Evolutionary conservation across 2,329 filamentous ascomycete species (phyloP), one percentile per base, ranked within the genome.

Genomic region (Mycocentrospora acerina): DNA sequence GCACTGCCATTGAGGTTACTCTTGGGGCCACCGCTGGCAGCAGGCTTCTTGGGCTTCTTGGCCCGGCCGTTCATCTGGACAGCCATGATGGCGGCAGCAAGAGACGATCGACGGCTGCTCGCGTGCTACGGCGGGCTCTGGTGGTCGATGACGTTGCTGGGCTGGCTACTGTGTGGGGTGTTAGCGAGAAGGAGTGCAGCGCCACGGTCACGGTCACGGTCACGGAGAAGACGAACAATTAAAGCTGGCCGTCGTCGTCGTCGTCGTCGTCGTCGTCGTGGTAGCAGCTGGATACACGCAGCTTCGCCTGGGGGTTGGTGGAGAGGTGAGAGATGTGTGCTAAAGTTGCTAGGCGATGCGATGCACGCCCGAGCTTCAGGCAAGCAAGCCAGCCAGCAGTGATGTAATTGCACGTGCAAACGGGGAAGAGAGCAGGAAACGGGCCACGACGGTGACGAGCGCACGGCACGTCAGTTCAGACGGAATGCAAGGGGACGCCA

Each of bases 21-120:
- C 36, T 58, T 62, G 22, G 42, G 15, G 13, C 47, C 44, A 30
- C 57, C 57, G 38, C 61, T 64, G 22, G 49, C 41, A 11, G 58
- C 35, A 16, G 55, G 24, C 28, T 53, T 64, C 43, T 63, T 62
- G 32, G 53, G 46, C 58, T 62, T 64, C 49, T 63, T 69, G 24
- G 61, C 60, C 47, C 58, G 55, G 40, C 63, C 64, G 50, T 67
- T 67, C 49, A 57, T 60, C 41, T 58, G 62, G 43, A 48, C 57
- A 53, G 62, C 63, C 64, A 69, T 69, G 42, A 48, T 59, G 50
- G 53, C 52, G 39, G 27, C 30, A 37, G 28, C 9, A 34, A 30
- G 33, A 29, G 33, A 35, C 18, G 26, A 32, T 43, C 30, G 35
- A 28, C 40, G 30, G 32, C 35, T 42, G 43, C 42, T 55, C 46